A percentile compares a stretch with the other conserved stretches of the same genome.
These are phyloP conservation scores for Adenanthera pavonina DNA, from an alignment of 306 rosid species.

Conservation along the genomic window DNA sequence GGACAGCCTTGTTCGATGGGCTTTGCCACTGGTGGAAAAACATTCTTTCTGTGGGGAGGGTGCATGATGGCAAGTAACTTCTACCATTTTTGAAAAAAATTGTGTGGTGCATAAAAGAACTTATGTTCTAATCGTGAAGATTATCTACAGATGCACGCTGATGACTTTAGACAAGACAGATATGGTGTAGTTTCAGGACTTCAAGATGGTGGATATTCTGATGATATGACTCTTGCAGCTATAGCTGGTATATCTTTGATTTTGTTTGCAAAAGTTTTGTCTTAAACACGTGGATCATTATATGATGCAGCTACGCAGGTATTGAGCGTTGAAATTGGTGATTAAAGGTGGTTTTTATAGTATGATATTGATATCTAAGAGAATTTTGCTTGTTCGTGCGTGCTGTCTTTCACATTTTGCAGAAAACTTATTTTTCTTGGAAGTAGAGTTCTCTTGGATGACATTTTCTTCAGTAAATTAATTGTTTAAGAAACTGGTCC, in stretches of 20 bases:
- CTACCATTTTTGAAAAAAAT: slow-evolving; percentile 20
- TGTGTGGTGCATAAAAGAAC: slow-evolving; percentile 16
- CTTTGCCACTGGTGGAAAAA: slow-evolving; percentile 98
- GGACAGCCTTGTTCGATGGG: slow-evolving; percentile 99
- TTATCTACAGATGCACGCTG: slow-evolving; percentile 91
- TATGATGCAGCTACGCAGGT: not conserved
- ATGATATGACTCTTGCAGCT: slow-evolving; percentile 99
- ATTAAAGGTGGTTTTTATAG: not conserved
- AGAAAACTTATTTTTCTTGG: not conserved
- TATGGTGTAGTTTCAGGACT: slow-evolving; percentile 87
- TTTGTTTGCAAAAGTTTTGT: slow-evolving; percentile 2
- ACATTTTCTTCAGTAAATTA: not conserved
- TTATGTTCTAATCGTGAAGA: slow-evolving; percentile 39
- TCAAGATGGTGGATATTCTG: slow-evolving; percentile 94
- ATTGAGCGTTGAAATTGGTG: not conserved
- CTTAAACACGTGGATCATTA: slow-evolving; percentile 6
- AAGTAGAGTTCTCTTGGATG: not conserved
- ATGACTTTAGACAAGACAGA: slow-evolving; percentile 80
- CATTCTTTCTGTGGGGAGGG: slow-evolving; percentile 99
- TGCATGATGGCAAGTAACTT: slow-evolving; percentile 97
- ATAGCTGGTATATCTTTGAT: slow-evolving; percentile 67
- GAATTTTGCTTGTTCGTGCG: not conserved
- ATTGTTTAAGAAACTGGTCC: slow-evolving; percentile 25
- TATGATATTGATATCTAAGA: not conserved
- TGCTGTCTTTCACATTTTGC: slow-evolving; percentile 1